These are phyloP conservation scores for Ophiocordyceps unilateralis DNA, from an alignment of 2,329 filamentous ascomycete species.

Conservation along the genomic window DNA sequence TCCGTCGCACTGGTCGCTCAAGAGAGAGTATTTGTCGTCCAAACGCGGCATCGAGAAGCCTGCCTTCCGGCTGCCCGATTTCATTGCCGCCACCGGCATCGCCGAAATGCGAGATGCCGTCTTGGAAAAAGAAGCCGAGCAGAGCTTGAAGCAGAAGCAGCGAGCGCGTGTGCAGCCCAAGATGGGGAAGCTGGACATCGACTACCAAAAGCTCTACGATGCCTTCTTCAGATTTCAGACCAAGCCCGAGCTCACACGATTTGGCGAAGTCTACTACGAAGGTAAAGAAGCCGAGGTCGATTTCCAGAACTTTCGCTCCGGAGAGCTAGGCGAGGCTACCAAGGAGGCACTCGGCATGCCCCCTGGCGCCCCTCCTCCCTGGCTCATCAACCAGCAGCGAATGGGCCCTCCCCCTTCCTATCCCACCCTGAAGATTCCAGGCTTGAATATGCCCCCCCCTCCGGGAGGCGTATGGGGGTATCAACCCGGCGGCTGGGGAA, in stretches of 20 bases:
- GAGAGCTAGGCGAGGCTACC: conserved; percentile 74
- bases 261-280: conserved; percentile 98
- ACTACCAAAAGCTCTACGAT: conserved; percentile 96
- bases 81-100: conserved; percentile 95
- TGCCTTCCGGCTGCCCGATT: conserved; percentile 80
- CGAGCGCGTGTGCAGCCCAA: conserved; percentile 87
- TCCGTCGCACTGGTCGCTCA: conserved; percentile 84
- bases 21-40: conserved; percentile 91
- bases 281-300: conserved; percentile 98
- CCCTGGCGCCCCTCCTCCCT: conserved; percentile 81
- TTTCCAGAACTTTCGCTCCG: conserved; percentile 73
- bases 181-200: conserved; percentile 93
- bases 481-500: conserved; percentile 87
- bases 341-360: conserved; percentile 91
- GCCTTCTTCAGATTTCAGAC: conserved; percentile 97
- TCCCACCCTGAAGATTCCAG: conserved; percentile 84
- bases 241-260: conserved; percentile 83
- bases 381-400: conserved; percentile 93
- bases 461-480: conserved; percentile 87
- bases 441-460: conserved; percentile 83
- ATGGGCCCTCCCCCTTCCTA: conserved; percentile 89
- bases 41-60: conserved; percentile 95
- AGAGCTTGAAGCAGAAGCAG: conserved; percentile 86
- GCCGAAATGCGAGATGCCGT: conserved; percentile 96
- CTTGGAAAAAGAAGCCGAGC: conserved; percentile 85